Conservation (phyloP, 345 rosid genomes). For the Euphorbia tirucalli region DNA sequence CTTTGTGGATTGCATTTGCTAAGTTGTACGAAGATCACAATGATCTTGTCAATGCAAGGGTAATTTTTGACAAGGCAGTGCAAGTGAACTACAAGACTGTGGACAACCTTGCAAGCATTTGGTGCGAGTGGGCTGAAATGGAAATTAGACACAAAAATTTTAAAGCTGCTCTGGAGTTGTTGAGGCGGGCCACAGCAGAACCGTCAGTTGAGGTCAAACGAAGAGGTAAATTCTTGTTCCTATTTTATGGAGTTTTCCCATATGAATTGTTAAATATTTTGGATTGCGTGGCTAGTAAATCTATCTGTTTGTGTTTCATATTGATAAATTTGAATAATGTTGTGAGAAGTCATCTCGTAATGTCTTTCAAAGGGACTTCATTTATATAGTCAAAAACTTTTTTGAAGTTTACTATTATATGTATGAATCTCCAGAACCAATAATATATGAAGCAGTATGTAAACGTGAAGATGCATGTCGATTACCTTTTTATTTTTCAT, state of each 20-base stretch:
- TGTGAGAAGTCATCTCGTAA: not conserved
- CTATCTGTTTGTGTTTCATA: not conserved
- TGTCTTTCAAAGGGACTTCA: not conserved
- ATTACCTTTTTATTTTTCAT: not conserved
- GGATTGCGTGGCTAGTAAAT: not conserved
- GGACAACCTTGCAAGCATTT: slow-evolving; percentile 87
- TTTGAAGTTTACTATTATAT: not conserved
- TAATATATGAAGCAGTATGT: not conserved
- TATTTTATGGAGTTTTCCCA: not conserved
- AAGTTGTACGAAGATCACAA: slow-evolving; percentile 82
- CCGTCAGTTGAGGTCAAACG: slow-evolving; percentile 95
- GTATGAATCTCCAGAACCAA: not conserved
- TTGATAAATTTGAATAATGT: not conserved
- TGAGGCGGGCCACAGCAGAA: slow-evolving; percentile 95
- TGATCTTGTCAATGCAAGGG: slow-evolving; percentile 80
- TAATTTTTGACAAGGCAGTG: slow-evolving; percentile 93
- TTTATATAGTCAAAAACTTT: not conserved
- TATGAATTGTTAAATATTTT: not conserved
- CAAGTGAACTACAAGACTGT: slow-evolving; percentile 88
- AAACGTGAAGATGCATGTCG: not conserved
- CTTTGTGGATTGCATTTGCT: slow-evolving; percentile 90
- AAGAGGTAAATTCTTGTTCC: slow-evolving; percentile 43
- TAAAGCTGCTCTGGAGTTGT: slow-evolving; percentile 77
- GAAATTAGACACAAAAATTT: slow-evolving; percentile 83
- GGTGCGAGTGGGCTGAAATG: slow-evolving; percentile 99